phyloP scores from a whole-genome alignment of 2,329 filamentous ascomycete genomes.

The Rhynchosporium secalis region DNA sequence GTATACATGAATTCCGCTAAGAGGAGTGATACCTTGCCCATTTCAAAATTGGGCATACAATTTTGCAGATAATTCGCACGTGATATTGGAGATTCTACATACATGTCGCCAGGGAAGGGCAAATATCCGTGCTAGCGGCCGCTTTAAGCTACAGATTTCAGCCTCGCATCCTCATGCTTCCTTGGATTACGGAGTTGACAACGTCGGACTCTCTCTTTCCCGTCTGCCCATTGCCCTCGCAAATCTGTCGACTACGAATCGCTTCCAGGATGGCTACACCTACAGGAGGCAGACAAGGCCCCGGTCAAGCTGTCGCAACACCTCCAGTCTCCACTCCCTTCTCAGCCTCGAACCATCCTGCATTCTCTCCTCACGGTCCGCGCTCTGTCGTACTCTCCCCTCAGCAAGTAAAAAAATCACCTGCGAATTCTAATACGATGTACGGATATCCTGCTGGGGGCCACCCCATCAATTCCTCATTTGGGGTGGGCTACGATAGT shows the following conservation, averaged over 20 bases:
- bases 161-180: background rate
- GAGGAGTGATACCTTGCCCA: no score
- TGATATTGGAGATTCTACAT: no score
- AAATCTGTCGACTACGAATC: background rate
- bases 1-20: no score
- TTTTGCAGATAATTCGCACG: no score
- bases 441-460: constrained; percentile 38
- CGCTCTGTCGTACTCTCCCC: constrained; percentile 57
- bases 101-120: no score
- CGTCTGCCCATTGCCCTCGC: background rate
- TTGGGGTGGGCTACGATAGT: constrained; percentile 56
- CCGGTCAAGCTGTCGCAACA: constrained; percentile 46
- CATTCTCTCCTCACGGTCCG: constrained; percentile 54
- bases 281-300: constrained; percentile 34
- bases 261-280: constrained; percentile 38
- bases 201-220: constrained; percentile 1
- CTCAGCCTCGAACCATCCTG: constrained; percentile 51
- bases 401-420: constrained; percentile 59
- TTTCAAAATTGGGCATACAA: no score
- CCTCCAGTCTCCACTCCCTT: constrained; percentile 69
- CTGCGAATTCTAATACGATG: constrained; percentile 52
- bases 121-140: background rate
- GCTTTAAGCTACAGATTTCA: constrained; percentile 3
- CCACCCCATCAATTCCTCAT: constrained; percentile 45
- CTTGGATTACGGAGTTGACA: background rate